Evolutionary conservation across 2,329 filamentous ascomycete species (phyloP), one percentile per base, ranked within the genome.

Genomic region (Colletotrichum sansevieriae): DNA sequence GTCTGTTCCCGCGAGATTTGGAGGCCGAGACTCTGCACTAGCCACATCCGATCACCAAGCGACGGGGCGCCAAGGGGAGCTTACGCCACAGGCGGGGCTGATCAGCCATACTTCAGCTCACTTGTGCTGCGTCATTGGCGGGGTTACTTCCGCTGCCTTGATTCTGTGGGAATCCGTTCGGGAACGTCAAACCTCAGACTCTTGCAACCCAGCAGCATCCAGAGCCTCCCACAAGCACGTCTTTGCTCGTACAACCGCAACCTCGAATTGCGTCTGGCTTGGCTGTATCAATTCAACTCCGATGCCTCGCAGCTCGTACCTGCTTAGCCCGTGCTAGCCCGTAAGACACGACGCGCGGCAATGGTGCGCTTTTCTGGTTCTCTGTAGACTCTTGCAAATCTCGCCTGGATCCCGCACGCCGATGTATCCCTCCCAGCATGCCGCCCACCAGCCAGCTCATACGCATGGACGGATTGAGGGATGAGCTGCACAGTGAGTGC

Each of bases 71-170:
- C n/a, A 39, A 55, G 54, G 54, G 5, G 10, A 68, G 65, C 65
- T 68, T 51, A 43, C 65, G 65, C 65, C 65, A 68, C 65, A 68
- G 33, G 61, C n/a, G 55, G 62, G 44, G 54, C 49, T 20, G 65
- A 22, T 46, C 60, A 43, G 25, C 56, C 18, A 9, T 25, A 39
- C 11, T 13, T 8, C 39, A 8, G 6, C 29, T 41, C 56, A 43
- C 67, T n/a, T 15, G 49, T 18, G 56, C 65, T 70, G 69, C 69
- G 69, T 71, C 69, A 71, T 70, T 68, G 69, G 69, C 51, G 51
- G 43, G 22, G 1, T 54, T 44, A 47, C 55, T 43, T 18, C 68
- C 57, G 35, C 51, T 65, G 39, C 65, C 69, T 70, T 71, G 68
- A 46, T 71, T 70, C 51, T 46, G 39, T 49, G 58, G 43, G 15